These are phyloP conservation scores for Thraustochytrium striatum DNA, from an alignment of 352 stramenopile species.

Conservation along the genomic window DNA sequence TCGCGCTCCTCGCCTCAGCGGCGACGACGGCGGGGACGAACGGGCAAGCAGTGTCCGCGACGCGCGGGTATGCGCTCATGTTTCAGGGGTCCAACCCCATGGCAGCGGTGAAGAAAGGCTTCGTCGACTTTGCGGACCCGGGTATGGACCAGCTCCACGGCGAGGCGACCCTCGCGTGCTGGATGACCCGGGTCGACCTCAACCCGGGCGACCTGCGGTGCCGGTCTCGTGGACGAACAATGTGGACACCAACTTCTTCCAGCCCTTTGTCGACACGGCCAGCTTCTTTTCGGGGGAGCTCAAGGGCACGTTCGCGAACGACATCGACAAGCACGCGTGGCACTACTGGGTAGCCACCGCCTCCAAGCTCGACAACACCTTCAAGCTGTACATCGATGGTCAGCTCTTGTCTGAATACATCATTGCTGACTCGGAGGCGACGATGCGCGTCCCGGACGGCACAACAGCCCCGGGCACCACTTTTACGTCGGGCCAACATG, in stretches of 20 bases:
- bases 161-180: not conserved
- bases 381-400: not conserved
- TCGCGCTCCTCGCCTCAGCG: too few species aligned
- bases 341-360: not conserved
- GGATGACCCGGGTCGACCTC: not conserved
- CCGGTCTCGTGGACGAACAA: not conserved
- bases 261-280: not conserved
- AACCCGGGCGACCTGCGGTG: not conserved
- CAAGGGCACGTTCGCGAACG: not conserved
- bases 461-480: not conserved
- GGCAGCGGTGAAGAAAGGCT: not conserved
- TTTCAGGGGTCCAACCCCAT: not conserved
- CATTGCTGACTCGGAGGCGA: not conserved
- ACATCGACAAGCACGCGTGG: not conserved
- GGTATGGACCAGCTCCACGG: not conserved
- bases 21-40: too few species aligned
- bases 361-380: not conserved
- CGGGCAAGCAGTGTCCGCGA: too few species aligned
- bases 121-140: not conserved
- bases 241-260: not conserved
- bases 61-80: too few species aligned
- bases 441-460: too few species aligned
- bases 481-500: not conserved
- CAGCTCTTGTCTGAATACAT: not conserved
- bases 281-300: not conserved